Evolutionary conservation across 1,284 basidiomycete genomes (phyloP).

Genomic region (Albatrellus sp.): DNA sequence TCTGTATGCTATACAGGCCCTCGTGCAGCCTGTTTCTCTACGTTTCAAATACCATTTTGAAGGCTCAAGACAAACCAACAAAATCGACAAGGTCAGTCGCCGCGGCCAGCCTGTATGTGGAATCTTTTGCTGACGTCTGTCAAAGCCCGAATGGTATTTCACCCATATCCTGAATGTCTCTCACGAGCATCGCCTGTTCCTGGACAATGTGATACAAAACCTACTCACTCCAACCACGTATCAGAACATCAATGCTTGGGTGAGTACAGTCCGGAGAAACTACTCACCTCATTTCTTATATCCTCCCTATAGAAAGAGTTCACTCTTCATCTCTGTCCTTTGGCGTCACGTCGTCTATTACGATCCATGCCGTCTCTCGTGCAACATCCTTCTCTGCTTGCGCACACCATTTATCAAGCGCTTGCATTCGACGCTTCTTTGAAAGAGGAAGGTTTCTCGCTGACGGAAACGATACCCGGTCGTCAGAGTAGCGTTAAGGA

Average conservation of each 20-base stretch:
- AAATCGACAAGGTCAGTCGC: conserved; percentile 72
- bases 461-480: conserved; percentile 34
- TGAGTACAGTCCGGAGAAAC: conserved; percentile 22
- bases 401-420: conserved; percentile 91
- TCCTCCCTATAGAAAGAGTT: conserved; percentile 58
- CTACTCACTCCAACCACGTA: conserved; percentile 54
- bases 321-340: conserved; percentile 56
- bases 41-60: conserved; percentile 98
- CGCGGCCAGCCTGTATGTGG: no score
- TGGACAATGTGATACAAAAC: conserved; percentile 67
- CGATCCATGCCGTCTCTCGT: conserved; percentile 69
- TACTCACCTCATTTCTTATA: conserved; percentile 2
- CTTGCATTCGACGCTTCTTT: conserved; percentile 80
- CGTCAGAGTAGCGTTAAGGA: conserved; percentile 15
- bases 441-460: conserved; percentile 61
- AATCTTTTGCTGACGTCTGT: background rate
- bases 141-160: conserved; percentile 93
- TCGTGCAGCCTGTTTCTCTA: conserved; percentile 76
- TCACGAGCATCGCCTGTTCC: conserved; percentile 72
- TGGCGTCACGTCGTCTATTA: conserved; percentile 60
- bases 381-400: conserved; percentile 72
- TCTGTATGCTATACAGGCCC: conserved; percentile 71
- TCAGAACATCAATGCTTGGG: conserved; percentile 61
- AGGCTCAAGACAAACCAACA: conserved; percentile 75
- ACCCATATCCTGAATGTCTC: conserved; percentile 78